A percentile compares a stretch with the other conserved stretches of the same genome.
Conservation (phyloP, 1,139 yeast species). For the Nakaseomyces bracarensis region DNA sequence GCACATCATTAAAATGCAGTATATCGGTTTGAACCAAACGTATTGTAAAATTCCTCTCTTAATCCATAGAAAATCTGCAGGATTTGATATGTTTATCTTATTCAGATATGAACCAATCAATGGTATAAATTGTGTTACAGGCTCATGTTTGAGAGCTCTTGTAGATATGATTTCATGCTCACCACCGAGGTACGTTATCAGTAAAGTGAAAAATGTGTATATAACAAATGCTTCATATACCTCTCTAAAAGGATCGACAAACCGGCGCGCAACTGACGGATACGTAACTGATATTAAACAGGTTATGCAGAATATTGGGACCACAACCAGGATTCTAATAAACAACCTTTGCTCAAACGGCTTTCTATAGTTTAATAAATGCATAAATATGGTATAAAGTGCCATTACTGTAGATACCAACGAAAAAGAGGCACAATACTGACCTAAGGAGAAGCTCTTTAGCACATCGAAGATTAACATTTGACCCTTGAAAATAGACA, state of each 20-base stretch:
- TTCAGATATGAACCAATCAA: conserved; percentile 39
- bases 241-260: conserved; percentile 74
- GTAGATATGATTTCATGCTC: conserved; percentile 73
- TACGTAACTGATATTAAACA: conserved; percentile 50
- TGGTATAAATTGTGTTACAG: conserved; percentile 64
- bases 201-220: conserved; percentile 78
- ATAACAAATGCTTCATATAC: conserved; percentile 94
- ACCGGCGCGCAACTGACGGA: conserved; percentile 32
- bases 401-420: conserved; percentile 32
- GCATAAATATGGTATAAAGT: conserved; percentile 41
- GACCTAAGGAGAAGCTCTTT: neutral
- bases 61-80: conserved; percentile 62
- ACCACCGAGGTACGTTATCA: conserved; percentile 84
- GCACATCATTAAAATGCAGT: conserved; percentile 50
- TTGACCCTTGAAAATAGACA: too few species aligned
- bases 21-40: conserved; percentile 86
- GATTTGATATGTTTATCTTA: conserved; percentile 77
- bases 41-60: conserved; percentile 88
- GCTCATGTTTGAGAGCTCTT: conserved; percentile 62
- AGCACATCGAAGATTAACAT: neutral
- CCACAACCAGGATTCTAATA: conserved; percentile 62
- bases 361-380: conserved; percentile 66
- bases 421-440: conserved; percentile 8
- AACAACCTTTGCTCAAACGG: conserved; percentile 83
- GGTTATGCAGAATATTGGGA: conserved; percentile 47